Base-by-base conservation (phyloP, 2,329 filamentous ascomycete genomes). In the Leptodontidium sp. region DNA sequence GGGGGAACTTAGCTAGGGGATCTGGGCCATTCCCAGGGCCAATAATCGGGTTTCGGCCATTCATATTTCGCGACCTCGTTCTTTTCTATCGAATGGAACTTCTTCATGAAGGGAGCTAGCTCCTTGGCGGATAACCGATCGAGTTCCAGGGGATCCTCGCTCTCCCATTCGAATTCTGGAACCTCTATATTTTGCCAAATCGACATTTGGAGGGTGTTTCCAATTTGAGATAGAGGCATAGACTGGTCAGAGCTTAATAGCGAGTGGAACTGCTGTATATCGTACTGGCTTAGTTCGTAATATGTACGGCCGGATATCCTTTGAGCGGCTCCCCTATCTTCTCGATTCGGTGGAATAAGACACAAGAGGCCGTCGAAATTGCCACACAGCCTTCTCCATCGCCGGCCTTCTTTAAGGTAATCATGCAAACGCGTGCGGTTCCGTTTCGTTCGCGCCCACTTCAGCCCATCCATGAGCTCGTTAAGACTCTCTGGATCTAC, bases 1-100 rank as follows among this genome's bases (percentile, higher is more conserved):
- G 9, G 32, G 15, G 40, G 40, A 24, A 68, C 52, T 53, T 29
- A 68, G 38, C 17, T 55, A 4, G 53, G 66, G 43, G 49, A 45
- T 40, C 53, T 21, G 5, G 43, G 66, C 66, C 32, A 68, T n/a
- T 65, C 53, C 53, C 24, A 68, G 12, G 9, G 61, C 66, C 45
- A 68, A 68, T 15, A 59, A 45, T 65, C 32, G 32, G 32, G 32
- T 35, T 35, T 35, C 9, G 9, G 32, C 32, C 32, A 35, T 7
- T 45, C 11, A 45, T 11, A 45, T 45, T 45, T 45, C 11, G 40
- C 40, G 11, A 45, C 40, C 40, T 45, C 40, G 40, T 45, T 45
- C 14, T 45, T 11, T 45, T 6, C 11, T 45, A 17, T 45, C 40
- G 14, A 14, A 45, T 45, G 40, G 11, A 45, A 45, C 40, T 45